Evolutionary conservation across 108 stramenopile species (phyloP).

Genomic region (Nannochloropsis gaditana): DNA sequence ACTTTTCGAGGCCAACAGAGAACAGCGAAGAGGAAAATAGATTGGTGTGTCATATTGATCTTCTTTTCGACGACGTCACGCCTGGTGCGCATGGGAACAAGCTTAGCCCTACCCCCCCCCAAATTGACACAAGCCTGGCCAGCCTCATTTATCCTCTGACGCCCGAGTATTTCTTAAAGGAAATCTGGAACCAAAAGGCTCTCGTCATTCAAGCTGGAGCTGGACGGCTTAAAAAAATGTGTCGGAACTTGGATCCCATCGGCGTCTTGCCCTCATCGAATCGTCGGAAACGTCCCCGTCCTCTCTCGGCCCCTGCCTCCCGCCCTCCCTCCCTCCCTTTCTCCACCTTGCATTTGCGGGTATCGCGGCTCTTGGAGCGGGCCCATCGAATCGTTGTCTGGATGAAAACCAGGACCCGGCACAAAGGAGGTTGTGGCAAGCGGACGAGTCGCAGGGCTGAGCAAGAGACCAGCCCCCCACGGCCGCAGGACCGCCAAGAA

Average conservation of each 20-base stretch:
- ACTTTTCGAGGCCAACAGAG: no score
- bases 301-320: not conserved
- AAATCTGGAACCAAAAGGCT: not conserved
- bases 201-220: not conserved
- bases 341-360: not conserved
- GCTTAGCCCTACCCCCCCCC: no score
- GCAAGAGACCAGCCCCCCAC: no score
- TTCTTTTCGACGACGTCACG: not conserved
- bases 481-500: not conserved
- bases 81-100: no score
- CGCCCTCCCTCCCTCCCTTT: not conserved
- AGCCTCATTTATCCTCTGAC: slow-evolving; percentile 12
- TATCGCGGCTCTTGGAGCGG: not conserved
- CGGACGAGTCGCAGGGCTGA: no score
- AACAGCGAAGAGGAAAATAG: not conserved
- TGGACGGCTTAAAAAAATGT: not conserved
- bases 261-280: not conserved
- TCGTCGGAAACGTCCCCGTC: not conserved
- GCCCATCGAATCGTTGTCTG: not conserved
- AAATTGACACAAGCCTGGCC: not conserved
- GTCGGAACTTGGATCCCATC: not conserved
- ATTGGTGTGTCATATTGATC: not conserved
- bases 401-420: slow-evolving; percentile 12
- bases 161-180: not conserved
- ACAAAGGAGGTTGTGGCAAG: no score